Evolutionary conservation across 2,329 filamentous ascomycete species (phyloP).

Genomic region (Fusarium equiseti): DNA sequence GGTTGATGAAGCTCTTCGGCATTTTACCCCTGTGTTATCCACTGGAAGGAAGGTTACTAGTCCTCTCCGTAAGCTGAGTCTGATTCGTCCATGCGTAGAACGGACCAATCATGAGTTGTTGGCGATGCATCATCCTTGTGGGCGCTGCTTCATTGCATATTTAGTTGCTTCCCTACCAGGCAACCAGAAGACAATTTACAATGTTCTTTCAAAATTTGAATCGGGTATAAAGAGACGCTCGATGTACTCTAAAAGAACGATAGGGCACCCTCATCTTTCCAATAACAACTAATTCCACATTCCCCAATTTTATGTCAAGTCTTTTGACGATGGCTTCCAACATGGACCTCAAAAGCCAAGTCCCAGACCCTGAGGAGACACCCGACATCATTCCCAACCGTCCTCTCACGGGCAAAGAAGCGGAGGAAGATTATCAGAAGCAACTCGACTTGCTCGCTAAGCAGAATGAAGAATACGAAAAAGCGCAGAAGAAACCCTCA

Average conservation of each 20-base stretch:
- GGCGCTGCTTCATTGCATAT: no score
- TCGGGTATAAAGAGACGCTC: no score
- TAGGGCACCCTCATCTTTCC: no score
- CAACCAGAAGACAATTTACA: no score
- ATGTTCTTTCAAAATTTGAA: no score
- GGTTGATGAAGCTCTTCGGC: no score
- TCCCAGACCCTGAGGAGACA: background rate
- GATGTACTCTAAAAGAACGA: no score
- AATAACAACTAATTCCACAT: no score
- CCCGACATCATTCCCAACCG: background rate
- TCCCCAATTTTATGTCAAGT: fast-evolving
- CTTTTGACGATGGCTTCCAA: background rate
- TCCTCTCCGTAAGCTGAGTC: background rate
- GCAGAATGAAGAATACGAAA: background rate
- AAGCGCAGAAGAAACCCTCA: background rate
- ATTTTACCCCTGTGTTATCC: no score
- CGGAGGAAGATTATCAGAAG: background rate
- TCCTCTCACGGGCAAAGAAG: background rate
- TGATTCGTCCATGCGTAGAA: background rate
- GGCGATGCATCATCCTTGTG: fast-evolving
- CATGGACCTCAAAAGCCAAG: background rate
- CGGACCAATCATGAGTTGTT: background rate
- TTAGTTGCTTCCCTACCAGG: no score
- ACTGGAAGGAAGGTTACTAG: background rate
- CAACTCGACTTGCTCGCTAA: background rate